Conservation (phyloP, 768 basidiomycete genomes). For the Suillus luteus region DNA sequence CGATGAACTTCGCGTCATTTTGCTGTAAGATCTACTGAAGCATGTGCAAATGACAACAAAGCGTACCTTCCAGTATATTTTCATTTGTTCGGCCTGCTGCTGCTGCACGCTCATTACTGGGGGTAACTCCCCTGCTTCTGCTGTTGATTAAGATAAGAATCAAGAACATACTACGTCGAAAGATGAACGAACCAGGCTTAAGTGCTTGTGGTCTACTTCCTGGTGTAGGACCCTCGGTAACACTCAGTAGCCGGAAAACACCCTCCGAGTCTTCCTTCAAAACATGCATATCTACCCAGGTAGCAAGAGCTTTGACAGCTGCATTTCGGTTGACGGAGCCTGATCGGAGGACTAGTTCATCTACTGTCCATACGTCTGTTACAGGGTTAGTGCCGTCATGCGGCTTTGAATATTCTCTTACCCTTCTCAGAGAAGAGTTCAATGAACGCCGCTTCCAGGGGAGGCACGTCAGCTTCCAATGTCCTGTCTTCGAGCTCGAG, state of each 20-base stretch:
- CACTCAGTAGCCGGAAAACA: constrained; percentile 65
- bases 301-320: constrained; percentile 72
- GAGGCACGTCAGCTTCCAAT: constrained; percentile 74
- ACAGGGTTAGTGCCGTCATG: background rate
- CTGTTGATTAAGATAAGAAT: constrained; percentile 19
- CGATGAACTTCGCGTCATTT: constrained; percentile 62
- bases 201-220: constrained; percentile 24
- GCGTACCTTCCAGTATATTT: constrained; percentile 81
- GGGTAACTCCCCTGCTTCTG: constrained; percentile 47
- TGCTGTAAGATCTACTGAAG: constrained; percentile 8
- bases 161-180: constrained; percentile 1
- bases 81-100: constrained; percentile 84
- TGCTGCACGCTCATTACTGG: constrained; percentile 63
- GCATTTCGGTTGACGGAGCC: constrained; percentile 64
- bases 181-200: constrained; percentile 27
- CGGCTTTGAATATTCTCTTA: constrained; percentile 25
- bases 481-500: constrained; percentile 82
- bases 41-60: constrained; percentile 3
- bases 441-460: constrained; percentile 88
- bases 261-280: constrained; percentile 67
- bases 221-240: constrained; percentile 48
- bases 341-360: constrained; percentile 65
- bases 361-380: constrained; percentile 70
- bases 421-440: constrained; percentile 81
- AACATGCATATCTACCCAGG: constrained; percentile 84